Evolutionary conservation across 352 stramenopile species (phyloP), one percentile per base, ranked within the genome.

Genomic region (Phytophthora hybrid): DNA sequence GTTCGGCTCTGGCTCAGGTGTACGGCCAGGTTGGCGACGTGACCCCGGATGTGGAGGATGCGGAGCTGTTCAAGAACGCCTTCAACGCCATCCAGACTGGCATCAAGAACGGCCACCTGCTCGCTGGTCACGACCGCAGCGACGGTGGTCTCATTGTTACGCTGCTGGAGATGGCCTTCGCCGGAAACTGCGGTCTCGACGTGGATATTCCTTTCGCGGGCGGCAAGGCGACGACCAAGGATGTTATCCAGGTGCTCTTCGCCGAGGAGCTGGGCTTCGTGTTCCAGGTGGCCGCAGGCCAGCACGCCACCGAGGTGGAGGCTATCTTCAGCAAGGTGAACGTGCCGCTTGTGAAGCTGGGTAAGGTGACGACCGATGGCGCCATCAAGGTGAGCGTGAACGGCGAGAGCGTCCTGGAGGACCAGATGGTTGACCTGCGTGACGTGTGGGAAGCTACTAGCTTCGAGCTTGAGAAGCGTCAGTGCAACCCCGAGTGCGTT

Each of bases 371-470:
- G 53, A 84, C 69, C n/a, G 84, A 92, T 41, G 84, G 89, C n/a
- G 85, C 93, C 52, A 95, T 99, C 39, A 91, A 90, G 73, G 93
- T 99, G 66, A 85, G 89, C 54, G 81, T 99, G 37, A 91, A 97
- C 53, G 96, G 95, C 59, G 73, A 89, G 58, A 81, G 82, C 54
- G 84, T 87, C 31, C 69, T 98, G n/a, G 58, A 88, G 44, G 90
- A 94, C 34, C 80, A 88, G 59, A 94, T 91, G 66, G 77, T 87
- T 9, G 82, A 93, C 59, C 84, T 99, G 47, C 93, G 98, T 60
- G 95, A 99, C 76, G 88, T 98, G 62, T 99, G 98, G 98, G 98
- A 99, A 76, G 91, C 94, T 8, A 99, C 98, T n/a, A 99, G 94
- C 69, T 99, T 99, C 74, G 92, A 98, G 82, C 87, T 99, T 14